A percentile compares a stretch with the other conserved stretches of the same genome.
These are phyloP conservation scores for Tetrapisispora phaffii DNA, from an alignment of 805 yeast species.

Conservation along the genomic window DNA sequence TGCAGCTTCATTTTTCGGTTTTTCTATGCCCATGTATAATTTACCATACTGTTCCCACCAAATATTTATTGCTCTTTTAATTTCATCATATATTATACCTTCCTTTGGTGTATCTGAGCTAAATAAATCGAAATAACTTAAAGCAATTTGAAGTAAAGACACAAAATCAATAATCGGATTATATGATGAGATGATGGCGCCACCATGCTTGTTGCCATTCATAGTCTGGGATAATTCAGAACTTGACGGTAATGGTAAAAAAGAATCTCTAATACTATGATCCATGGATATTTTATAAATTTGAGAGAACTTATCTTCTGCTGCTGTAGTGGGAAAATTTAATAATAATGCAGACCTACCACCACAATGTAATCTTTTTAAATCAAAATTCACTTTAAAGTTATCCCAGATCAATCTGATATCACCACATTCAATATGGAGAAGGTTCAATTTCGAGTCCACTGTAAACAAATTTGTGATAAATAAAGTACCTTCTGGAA, in stretches of 20 bases:
- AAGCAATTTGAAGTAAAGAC: conserved; percentile 59
- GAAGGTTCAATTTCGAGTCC: conserved; percentile 62
- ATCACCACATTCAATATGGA: conserved; percentile 60
- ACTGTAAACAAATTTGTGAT: conserved; percentile 77
- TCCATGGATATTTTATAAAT: conserved; percentile 48
- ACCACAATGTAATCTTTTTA: conserved; percentile 70
- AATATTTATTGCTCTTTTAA: conserved; percentile 55
- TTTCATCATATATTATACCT: conserved; percentile 72
- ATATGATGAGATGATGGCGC: conserved; percentile 6
- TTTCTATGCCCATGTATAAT: conserved; percentile 20
- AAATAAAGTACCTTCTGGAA: conserved; percentile 51
- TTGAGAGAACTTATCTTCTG: conserved; percentile 71
- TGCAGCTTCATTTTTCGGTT: conserved; percentile 38
- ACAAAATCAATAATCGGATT: conserved; percentile 71
- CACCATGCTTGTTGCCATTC: neutral
- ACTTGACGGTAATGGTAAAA: neutral
- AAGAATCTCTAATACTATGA: neutral
- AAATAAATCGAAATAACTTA: conserved; percentile 68
- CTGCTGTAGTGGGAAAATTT: conserved; percentile 63
- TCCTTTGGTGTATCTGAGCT: conserved; percentile 58
- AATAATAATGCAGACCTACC: conserved; percentile 74
- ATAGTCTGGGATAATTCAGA: neutral
- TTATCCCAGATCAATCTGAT: conserved; percentile 39
- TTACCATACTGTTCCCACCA: conserved; percentile 81
- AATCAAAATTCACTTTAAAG: conserved; percentile 66